phyloP scores from a whole-genome alignment of 495 filamentous ascomycete genomes.

The Neurospora hispaniola region DNA sequence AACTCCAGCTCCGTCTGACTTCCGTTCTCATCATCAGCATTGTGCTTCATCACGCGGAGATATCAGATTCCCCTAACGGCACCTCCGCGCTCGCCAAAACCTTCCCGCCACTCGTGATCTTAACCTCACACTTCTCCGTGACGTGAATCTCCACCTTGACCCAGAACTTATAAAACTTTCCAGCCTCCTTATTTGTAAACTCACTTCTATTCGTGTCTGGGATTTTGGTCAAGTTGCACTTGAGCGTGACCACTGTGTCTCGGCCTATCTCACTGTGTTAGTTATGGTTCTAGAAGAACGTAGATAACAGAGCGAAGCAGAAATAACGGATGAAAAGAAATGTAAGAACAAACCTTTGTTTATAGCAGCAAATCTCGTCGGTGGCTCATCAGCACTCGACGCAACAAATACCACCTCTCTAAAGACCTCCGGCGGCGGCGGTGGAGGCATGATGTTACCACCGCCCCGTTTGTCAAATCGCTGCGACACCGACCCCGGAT shows the following conservation, averaged over 20 bases:
- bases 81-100: slow-evolving; percentile 3
- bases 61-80: background rate
- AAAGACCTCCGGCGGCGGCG: background rate
- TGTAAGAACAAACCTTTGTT: slow-evolving; percentile 4
- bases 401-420: slow-evolving; percentile 17
- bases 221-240: slow-evolving; percentile 15
- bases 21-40: background rate
- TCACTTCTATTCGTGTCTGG: slow-evolving; percentile 1
- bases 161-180: slow-evolving; percentile 13
- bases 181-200: slow-evolving; percentile 2
- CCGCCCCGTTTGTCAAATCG: background rate
- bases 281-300: background rate
- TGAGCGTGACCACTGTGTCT: slow-evolving; percentile 4
- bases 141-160: slow-evolving; percentile 14
- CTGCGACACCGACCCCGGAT: background rate
- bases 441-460: background rate
- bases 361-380: slow-evolving; percentile 4
- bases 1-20: background rate
- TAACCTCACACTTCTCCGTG: slow-evolving; percentile 9
- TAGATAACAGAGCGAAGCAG: background rate
- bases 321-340: background rate
- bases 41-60: background rate
- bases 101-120: slow-evolving; percentile 12
- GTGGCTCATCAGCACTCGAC: slow-evolving; percentile 8
- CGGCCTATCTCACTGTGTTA: slow-evolving; percentile 1